Conservation (phyloP, 2,329 filamentous ascomycete genomes). For the Colletotrichum cereale region DNA sequence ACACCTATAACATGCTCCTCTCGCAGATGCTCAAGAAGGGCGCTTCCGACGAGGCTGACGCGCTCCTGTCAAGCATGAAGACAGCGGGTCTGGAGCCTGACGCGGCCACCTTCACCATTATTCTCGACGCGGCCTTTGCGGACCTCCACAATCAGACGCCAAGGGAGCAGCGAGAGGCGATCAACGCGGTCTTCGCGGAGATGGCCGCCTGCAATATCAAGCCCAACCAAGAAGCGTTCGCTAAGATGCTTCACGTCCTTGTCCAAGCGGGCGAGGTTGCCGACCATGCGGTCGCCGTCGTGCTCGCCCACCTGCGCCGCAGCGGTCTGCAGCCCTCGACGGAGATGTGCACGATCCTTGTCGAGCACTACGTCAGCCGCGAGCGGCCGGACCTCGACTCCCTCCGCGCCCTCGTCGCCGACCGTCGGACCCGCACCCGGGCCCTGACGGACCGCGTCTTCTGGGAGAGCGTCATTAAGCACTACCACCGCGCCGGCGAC, state of each 20-base stretch:
- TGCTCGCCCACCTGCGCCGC: slow-evolving; percentile 72
- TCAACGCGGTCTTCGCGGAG: slow-evolving; percentile 67
- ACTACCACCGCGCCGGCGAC: slow-evolving; percentile 37
- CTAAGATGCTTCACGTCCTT: slow-evolving; percentile 76
- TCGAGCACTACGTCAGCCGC: slow-evolving; percentile 74
- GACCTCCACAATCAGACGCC: slow-evolving; percentile 55
- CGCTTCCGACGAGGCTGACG: slow-evolving; percentile 60
- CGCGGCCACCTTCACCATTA: slow-evolving; percentile 78
- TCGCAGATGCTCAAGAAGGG: slow-evolving; percentile 66
- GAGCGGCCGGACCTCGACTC: slow-evolving; percentile 69
- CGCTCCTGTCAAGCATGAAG: slow-evolving; percentile 71
- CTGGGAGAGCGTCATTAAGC: slow-evolving; percentile 41
- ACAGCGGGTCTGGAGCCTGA: slow-evolving; percentile 67
- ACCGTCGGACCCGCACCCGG: slow-evolving; percentile 49
- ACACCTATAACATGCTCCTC: slow-evolving; percentile 79
- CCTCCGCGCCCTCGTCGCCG: slow-evolving; percentile 71
- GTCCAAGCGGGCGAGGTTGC: slow-evolving; percentile 59
- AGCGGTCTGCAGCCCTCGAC: slow-evolving; percentile 66
- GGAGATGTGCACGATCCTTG: slow-evolving; percentile 81
- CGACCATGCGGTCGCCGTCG: slow-evolving; percentile 65
- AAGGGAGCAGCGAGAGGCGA: slow-evolving; percentile 63
- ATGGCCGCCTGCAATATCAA: slow-evolving; percentile 69
- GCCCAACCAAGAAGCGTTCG: slow-evolving; percentile 74
- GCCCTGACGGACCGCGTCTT: slow-evolving; percentile 44
- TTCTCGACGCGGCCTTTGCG: slow-evolving; percentile 71